Percentiles rank a stretch among this genome's conserved stretches.
Conservation (phyloP, 768 basidiomycete genomes). For the Saitozyma podzolica region DNA sequence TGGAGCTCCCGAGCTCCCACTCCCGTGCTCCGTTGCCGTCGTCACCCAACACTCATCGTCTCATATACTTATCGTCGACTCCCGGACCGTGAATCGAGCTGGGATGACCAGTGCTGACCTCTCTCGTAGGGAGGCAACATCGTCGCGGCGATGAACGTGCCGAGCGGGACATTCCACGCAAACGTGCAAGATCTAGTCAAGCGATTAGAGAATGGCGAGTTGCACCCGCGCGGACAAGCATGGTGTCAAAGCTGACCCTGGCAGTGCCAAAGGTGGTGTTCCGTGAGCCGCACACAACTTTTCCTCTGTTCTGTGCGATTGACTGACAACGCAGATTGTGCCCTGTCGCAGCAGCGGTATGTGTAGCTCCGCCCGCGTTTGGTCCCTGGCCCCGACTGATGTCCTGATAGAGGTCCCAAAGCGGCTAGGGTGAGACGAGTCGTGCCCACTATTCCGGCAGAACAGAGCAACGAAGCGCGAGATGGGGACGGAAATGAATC, state of each 20-base stretch:
- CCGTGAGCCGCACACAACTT: constrained; percentile 24
- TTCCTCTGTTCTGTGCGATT: background rate
- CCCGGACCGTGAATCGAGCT: no score
- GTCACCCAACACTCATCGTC: no score
- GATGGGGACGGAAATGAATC: background rate
- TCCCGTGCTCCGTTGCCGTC: background rate
- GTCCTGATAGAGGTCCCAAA: constrained; percentile 45
- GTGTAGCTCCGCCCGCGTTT: background rate
- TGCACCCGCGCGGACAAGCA: background rate
- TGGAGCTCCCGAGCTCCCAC: background rate
- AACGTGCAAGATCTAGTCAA: constrained; percentile 43
- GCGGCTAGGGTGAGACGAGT: constrained; percentile 42
- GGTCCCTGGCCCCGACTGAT: background rate
- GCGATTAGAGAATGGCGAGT: constrained; percentile 40
- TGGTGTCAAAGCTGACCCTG: constrained; percentile 2
- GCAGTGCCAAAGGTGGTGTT: constrained; percentile 47
- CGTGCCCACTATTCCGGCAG: background rate
- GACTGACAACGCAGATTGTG: constrained; percentile 41
- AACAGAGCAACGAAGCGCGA: background rate
- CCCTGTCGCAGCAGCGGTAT: constrained; percentile 46
- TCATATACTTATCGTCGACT: no score
- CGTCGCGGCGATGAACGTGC: constrained; percentile 42
- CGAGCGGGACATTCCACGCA: constrained; percentile 45
- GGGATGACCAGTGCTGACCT: background rate
- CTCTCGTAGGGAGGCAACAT: constrained; percentile 48